Base-by-base conservation (phyloP, 306 rosid species). In the Glycine latifolia region DNA sequence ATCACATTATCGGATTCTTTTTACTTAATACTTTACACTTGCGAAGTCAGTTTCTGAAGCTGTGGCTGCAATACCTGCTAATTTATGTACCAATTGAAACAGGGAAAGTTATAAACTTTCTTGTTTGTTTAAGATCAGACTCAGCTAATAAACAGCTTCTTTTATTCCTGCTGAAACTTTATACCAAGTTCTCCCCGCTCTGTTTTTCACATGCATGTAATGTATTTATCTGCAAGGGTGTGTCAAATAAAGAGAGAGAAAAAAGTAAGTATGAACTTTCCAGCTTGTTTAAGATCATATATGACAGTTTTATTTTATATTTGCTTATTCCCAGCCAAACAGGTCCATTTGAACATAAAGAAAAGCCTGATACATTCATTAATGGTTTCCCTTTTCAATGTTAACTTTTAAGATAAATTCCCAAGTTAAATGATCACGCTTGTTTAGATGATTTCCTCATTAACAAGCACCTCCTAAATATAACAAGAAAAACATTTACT, bases 231-330 rank as follows among this genome's bases (percentile, higher is more conserved):
- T 26, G 31, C 16, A 62, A 62, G 6, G 8, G 69, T 62, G 16
- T 26, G 14, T 10, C 66, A 26, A 61, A 61, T 14, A 37, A 41
- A 66, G 20, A 20, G 39, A 20, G 39, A 11, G 13, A 35, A 35
- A 39, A 63, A 62, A 31, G 6, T 2, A 33, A 7, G 69, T 66
- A 66, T 14, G 50, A 66, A 66, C 71, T 66, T 66, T 35, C 2
- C 9, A 26, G 17, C 46, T 65, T 65, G 71, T 37, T 66, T 66
- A 39, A 66, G 12, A 66, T 39, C 70, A 35, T 62, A 62, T 11
- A 31, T 61, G 8, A 26, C 31, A 26, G 31, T 26, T 26, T 26
- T 26, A 26, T 26, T 26, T 26, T 26, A 26, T 26, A 26, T 26
- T 26, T 26, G 31, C 31, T 26, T 26, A 26, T 26, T 26, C 31